Conservation (phyloP, 192 early-diverging fungal species). For the Oehlia diaphana region DNA sequence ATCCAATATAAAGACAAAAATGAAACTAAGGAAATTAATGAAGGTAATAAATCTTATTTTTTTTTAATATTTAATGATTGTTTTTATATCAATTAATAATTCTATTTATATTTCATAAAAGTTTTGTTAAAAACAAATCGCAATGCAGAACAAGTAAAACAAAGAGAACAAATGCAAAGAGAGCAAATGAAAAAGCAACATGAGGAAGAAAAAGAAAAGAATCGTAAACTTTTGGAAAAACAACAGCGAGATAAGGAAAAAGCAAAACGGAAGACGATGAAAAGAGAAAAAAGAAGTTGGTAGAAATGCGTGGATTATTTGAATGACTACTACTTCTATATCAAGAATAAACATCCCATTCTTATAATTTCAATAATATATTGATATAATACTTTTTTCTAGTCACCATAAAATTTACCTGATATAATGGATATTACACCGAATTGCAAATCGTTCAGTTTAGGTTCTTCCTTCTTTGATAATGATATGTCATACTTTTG, state of each 20-base stretch:
- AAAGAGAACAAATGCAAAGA: conserved; percentile 54
- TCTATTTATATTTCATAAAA: conserved; percentile 19
- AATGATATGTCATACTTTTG: not conserved
- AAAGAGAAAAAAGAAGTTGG: conserved; percentile 54
- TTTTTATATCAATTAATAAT: not conserved
- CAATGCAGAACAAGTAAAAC: conserved; percentile 60
- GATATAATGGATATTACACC: not conserved
- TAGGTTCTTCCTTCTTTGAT: not conserved
- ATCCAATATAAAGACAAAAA: conserved; percentile 58
- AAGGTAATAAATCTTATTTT: not conserved
- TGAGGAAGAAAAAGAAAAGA: conserved; percentile 56
- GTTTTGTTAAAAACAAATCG: conserved; percentile 51
- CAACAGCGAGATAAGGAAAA: conserved; percentile 49
- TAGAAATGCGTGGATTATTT: conserved; percentile 24
- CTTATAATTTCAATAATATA: not conserved
- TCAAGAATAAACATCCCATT: not conserved
- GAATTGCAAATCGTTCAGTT: not conserved
- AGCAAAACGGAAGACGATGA: conserved; percentile 52
- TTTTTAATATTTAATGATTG: not conserved
- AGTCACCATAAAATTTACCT: not conserved
- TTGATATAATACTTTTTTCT: not conserved
- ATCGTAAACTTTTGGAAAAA: conserved; percentile 52
- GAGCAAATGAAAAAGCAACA: conserved; percentile 48
- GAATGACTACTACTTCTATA: not conserved
- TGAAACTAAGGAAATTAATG: conserved; percentile 8